These are phyloP conservation scores for Meyerozyma carpophila DNA, from an alignment of 1,139 yeast genomes.

Conservation along the genomic window DNA sequence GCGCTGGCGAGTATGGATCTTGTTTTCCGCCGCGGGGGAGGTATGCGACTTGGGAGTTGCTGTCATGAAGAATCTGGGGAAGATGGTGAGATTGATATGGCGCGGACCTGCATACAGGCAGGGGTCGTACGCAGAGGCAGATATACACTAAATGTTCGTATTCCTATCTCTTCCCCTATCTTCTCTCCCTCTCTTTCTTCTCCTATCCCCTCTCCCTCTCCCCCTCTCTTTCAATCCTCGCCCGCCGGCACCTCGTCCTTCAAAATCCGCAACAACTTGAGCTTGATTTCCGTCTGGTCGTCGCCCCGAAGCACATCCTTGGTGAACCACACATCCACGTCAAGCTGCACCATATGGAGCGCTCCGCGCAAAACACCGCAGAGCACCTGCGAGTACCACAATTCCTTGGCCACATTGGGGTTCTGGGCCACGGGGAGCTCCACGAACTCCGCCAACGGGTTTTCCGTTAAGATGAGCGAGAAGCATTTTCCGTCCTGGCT, in stretches of 20 bases:
- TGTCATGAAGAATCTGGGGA: background rate
- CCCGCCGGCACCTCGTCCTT: slow-evolving; percentile 98
- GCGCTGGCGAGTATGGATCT: background rate
- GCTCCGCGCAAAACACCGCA: slow-evolving; percentile 93
- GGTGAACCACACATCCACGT: slow-evolving; percentile 77
- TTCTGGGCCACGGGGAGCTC: slow-evolving; percentile 70
- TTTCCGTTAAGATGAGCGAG: slow-evolving; percentile 69
- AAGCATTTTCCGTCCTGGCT: slow-evolving; percentile 69
- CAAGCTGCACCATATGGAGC: slow-evolving; percentile 91
- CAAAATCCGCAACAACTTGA: slow-evolving; percentile 64
- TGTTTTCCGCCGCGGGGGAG: background rate
- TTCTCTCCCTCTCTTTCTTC: too few relatives aligned
- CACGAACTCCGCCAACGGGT: slow-evolving; percentile 92
- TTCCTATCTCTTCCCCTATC: too few relatives aligned
- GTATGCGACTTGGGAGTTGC: background rate
- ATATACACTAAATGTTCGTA: too few relatives aligned
- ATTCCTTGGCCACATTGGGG: slow-evolving; percentile 59
- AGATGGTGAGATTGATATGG: too few relatives aligned
- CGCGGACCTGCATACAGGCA: too few relatives aligned
- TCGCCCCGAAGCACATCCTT: slow-evolving; percentile 84
- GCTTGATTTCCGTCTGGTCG: slow-evolving; percentile 69
- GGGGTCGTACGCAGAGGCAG: too few relatives aligned
- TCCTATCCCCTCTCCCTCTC: background rate
- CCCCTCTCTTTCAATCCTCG: slow-evolving; percentile 65
- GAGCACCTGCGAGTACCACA: slow-evolving; percentile 89